Percentiles rank a stretch among this genome's conserved stretches.
These are phyloP conservation scores for Abrus precatorius DNA, from an alignment of 306 rosid genomes.

Conservation along the genomic window DNA sequence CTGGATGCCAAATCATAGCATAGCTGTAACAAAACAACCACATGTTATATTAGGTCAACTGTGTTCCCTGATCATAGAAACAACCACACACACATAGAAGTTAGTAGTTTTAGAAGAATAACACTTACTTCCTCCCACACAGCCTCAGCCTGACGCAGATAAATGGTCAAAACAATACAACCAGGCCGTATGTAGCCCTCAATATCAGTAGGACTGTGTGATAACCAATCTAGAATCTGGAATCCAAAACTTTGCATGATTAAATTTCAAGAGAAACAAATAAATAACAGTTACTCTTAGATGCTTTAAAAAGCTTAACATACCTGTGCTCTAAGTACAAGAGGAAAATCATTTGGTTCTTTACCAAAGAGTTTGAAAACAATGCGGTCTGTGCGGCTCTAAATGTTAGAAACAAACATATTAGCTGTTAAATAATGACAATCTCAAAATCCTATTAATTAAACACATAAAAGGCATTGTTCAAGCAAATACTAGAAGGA, in stretches of 20 bases:
- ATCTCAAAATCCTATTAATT: conserved; percentile 27
- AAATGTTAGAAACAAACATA: conserved; percentile 44
- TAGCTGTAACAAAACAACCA: conserved; percentile 65
- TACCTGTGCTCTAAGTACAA: conserved; percentile 65
- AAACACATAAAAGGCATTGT: conserved; percentile 12
- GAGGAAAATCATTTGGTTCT: conserved; percentile 64
- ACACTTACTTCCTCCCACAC: conserved; percentile 83
- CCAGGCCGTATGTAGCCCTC: conserved; percentile 97
- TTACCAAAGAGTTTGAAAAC: conserved; percentile 69
- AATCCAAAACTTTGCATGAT: conserved; percentile 44
- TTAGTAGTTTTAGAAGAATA: conserved; percentile 30
- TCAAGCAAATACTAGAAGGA: conserved; percentile 12
- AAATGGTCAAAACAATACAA: conserved; percentile 87
- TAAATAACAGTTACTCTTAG: conserved; percentile 17
- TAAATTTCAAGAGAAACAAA: conserved; percentile 40
- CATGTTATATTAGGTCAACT: conserved; percentile 39
- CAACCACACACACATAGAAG: conserved; percentile 29
- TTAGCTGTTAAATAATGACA: conserved; percentile 40
- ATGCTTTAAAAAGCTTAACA: conserved; percentile 43
- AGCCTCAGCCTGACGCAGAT: conserved; percentile 73
- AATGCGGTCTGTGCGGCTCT: conserved; percentile 68
- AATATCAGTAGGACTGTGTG: conserved; percentile 84
- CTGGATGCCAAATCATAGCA: conserved; percentile 77
- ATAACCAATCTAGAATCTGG: conserved; percentile 90
- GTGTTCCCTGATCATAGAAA: conserved; percentile 25